A percentile compares a stretch with the other conserved stretches of the same genome.
Evolutionary conservation across 306 rosid species (phyloP).

Genomic region (Gleditsia sinensis): DNA sequence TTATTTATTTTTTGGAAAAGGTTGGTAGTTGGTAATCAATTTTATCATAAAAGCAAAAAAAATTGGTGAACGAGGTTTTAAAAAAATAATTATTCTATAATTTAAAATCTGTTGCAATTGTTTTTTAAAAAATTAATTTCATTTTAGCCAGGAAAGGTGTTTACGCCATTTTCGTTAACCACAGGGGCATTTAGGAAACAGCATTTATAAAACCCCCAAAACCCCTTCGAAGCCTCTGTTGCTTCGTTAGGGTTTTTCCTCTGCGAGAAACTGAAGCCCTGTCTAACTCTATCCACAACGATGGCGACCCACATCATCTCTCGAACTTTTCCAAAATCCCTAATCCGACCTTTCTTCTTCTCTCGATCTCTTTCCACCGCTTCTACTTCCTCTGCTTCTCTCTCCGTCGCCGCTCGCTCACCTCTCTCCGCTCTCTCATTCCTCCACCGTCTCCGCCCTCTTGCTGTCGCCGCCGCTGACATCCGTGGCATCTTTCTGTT

Average conservation of each 20-base stretch:
- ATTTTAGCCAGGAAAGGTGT: no score
- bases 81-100: no score
- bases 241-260: conserved; percentile 42
- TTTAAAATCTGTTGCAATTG: no score
- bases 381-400: conserved; percentile 22
- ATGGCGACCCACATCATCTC: conserved; percentile 71
- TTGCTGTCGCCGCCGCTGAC: conserved; percentile 40
- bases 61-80: no score
- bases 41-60: no score
- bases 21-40: no score
- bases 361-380: conserved; percentile 44
- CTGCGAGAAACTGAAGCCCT: neutral
- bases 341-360: conserved; percentile 41
- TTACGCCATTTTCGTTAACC: neutral
- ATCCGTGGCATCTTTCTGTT: conserved; percentile 27
- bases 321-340: conserved; percentile 59
- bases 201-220: neutral
- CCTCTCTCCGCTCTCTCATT: conserved; percentile 49
- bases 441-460: conserved; percentile 71
- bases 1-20: no score
- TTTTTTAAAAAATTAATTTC: no score
- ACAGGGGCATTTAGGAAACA: neutral
- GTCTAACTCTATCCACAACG: neutral
- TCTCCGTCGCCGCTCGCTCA: conserved; percentile 7
- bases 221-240: neutral